Evolutionary conservation across 805 yeast genomes (phyloP).

Genomic region (Nakazawaea anatomiae): DNA sequence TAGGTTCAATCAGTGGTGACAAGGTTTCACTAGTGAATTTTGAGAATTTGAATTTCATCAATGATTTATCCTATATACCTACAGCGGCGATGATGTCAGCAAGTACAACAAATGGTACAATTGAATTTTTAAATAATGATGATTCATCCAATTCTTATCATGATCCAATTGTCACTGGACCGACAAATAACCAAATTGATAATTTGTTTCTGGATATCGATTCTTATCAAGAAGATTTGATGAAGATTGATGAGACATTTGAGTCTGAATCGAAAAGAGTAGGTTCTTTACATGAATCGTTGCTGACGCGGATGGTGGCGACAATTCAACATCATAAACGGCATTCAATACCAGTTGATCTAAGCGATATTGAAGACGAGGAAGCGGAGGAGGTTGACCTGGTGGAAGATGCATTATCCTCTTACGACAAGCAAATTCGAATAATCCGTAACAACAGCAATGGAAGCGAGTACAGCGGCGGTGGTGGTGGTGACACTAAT

Average conservation of each 20-base stretch:
- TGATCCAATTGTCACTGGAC: too few species aligned
- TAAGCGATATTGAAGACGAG: neutral
- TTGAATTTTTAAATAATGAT: too few species aligned
- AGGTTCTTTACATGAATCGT: neutral
- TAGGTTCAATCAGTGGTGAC: constrained; percentile 6
- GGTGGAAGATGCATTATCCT: neutral
- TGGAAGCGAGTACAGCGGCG: neutral
- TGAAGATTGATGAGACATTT: constrained; percentile 5
- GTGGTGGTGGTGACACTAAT: neutral
- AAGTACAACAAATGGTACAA: too few species aligned
- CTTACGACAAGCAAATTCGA: neutral
- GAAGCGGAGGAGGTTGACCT: neutral
- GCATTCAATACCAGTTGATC: neutral
- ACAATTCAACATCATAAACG: neutral
- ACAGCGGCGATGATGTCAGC: neutral
- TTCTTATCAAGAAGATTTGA: constrained; percentile 7
- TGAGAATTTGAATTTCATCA: neutral
- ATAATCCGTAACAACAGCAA: neutral
- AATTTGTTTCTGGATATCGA: constrained; percentile 4
- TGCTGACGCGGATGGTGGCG: neutral
- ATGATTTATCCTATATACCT: neutral
- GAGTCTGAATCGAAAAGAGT: neutral
- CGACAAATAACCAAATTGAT: neutral
- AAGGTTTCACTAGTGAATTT: neutral
- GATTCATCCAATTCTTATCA: too few species aligned